Conservation (phyloP, 345 rosid species). For the Erucastrum elatum region DNA sequence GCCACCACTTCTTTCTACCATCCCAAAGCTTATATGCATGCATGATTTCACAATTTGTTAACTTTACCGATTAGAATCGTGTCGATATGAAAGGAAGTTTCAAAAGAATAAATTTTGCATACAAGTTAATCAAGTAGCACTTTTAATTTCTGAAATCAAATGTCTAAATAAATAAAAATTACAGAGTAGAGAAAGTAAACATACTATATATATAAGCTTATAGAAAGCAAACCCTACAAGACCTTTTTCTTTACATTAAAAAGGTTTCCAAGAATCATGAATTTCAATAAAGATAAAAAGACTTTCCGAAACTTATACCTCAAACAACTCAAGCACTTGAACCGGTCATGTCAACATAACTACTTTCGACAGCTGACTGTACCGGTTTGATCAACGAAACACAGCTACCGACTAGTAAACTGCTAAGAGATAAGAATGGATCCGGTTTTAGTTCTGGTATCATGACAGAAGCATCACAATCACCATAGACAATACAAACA, state of each 20-base stretch:
- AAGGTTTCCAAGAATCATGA: constrained; percentile 35
- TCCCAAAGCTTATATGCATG: neutral
- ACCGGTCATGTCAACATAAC: constrained; percentile 28
- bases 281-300: constrained; percentile 25
- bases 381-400: constrained; percentile 34
- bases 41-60: neutral
- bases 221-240: constrained; percentile 10
- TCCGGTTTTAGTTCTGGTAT: constrained; percentile 14
- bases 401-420: constrained; percentile 30
- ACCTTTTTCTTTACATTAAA: constrained; percentile 38
- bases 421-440: constrained; percentile 13
- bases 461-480: constrained; percentile 42
- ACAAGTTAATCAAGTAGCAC: neutral
- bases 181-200: constrained; percentile 11
- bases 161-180: constrained; percentile 17
- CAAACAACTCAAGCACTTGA: constrained; percentile 28
- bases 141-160: constrained; percentile 5
- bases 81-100: neutral
- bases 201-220: constrained; percentile 11
- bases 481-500: constrained; percentile 37
- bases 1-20: neutral
- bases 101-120: neutral
- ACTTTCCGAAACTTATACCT: constrained; percentile 36
- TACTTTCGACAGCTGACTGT: constrained; percentile 19
- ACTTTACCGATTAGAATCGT: neutral